Base-by-base conservation (phyloP, 2,329 filamentous ascomycete genomes). In the Lasiodiplodia theobromae region DNA sequence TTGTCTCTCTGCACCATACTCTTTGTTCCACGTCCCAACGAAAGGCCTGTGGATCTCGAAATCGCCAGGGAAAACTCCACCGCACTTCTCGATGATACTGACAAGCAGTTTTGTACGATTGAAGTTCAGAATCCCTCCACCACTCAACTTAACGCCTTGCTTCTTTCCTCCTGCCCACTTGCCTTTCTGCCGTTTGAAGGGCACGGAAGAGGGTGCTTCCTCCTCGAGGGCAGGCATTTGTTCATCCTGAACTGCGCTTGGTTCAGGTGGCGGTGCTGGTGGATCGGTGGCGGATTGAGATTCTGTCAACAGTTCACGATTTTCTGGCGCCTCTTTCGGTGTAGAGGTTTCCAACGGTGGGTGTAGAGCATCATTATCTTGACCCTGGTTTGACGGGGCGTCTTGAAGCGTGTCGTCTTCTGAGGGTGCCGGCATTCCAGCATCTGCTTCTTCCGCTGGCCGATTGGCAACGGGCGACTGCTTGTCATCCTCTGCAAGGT, bases 41-140 rank as follows among this genome's bases (percentile, higher is more conserved):
- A 88, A 88, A 10, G 87, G 84, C 70, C 83, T 81, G 75, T 82
- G 83, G n/a, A 89, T 80, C 71, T 88, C 86, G 54, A 79, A 80
- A 28, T 86, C 83, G 47, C 85, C 81, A 2, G 87, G 86, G 66
- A 86, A 88, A 2, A 86, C 83, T 8, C 88, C 88, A 56, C 82
- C 81, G 67, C 84, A 85, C 60, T 82, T 80, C 54, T 85, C 78
- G 14, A 89, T 73, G 49, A 89, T 84, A 31, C 87, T 82, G 73
- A 87, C 76, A 3, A 89, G 78, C 37, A 89, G 84, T 21, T 82
- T 82, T 65, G 79, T 81, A 37, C 85, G 81, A 52, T 68, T 64
- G 49, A 83, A 75, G 56, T 82, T 73, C 25, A 77, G 77, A 49
- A 86, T 75, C 2, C 81, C 82, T 12, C 85, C 85, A 34, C 79